Conservation (phyloP, 2,329 filamentous ascomycete species). For the Blastomyces gilchristii region DNA sequence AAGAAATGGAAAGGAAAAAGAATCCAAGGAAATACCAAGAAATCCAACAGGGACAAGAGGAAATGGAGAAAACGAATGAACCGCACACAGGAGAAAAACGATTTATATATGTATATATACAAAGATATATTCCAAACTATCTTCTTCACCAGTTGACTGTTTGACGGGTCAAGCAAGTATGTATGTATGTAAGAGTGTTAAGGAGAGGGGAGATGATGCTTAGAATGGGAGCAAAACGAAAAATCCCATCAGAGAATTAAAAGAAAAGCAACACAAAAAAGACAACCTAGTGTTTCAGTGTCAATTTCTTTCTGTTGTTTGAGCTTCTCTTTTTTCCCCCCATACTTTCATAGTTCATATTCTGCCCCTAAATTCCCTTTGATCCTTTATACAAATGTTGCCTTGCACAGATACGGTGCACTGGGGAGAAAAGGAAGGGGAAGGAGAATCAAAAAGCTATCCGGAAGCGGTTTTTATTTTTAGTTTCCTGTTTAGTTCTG, state of each 20-base stretch:
- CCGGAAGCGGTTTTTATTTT: background rate
- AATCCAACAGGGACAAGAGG: background rate
- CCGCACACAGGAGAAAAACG: background rate
- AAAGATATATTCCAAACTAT: background rate
- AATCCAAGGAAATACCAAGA: background rate
- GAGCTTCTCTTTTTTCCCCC: background rate
- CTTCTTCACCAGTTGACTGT: background rate
- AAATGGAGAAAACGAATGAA: background rate
- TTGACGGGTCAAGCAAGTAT: background rate
- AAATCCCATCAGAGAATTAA: background rate
- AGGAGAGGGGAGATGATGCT: background rate
- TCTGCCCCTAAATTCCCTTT: background rate
- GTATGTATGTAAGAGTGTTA: background rate
- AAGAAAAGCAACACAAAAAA: no score
- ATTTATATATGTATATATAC: background rate
- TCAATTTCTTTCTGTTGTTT: background rate
- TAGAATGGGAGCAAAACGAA: background rate
- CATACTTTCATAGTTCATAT: background rate
- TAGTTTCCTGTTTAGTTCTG: slow-evolving; percentile 26
- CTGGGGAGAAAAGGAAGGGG: background rate
- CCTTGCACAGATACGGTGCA: background rate
- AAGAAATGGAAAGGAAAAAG: background rate
- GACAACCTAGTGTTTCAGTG: background rate
- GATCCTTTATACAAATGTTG: background rate
- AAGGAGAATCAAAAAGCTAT: background rate